Percentiles rank a stretch among this genome's conserved stretches.
Evolutionary conservation across 2,329 filamentous ascomycete genomes (phyloP).

Genomic region (Ambrosiella cleistominuta): DNA sequence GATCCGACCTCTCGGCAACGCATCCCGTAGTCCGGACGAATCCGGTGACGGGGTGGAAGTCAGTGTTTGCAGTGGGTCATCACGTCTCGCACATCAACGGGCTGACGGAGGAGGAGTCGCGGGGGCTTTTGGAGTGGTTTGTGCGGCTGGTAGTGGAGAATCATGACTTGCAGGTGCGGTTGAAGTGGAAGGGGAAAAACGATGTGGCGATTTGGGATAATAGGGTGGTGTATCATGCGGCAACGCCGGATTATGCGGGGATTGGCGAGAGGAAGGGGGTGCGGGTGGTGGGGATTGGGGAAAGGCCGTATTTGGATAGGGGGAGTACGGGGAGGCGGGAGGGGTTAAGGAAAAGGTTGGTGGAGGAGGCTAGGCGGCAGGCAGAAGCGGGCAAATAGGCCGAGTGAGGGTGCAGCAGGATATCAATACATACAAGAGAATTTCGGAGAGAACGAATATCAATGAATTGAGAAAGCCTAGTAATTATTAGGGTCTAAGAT

Average conservation of each 20-base stretch:
- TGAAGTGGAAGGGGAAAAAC: constrained; percentile 26
- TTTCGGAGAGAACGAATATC: neutral
- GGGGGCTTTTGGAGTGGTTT: constrained; percentile 34
- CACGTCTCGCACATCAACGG: constrained; percentile 34
- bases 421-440: neutral
- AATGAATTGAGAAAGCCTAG: no score
- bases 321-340: constrained; percentile 19
- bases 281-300: constrained; percentile 34
- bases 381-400: neutral
- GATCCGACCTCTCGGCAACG: constrained; percentile 28
- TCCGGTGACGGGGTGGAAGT: constrained; percentile 41
- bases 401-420: neutral
- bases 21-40: constrained; percentile 41
- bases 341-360: constrained; percentile 8
- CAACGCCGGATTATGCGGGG: constrained; percentile 32
- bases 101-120: constrained; percentile 29
- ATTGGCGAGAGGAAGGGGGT: constrained; percentile 31
- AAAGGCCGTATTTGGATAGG: constrained; percentile 36
- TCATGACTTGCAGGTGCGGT: constrained; percentile 36
- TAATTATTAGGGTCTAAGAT: no score
- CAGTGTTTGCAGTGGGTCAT: constrained; percentile 33
- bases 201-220: constrained; percentile 39
- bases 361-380: neutral
- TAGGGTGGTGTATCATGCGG: constrained; percentile 35
- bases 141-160: constrained; percentile 33